A percentile compares a stretch with the other conserved stretches of the same genome.
Evolutionary conservation across 768 basidiomycete species (phyloP).

Genomic region (Termitomyces sp.): DNA sequence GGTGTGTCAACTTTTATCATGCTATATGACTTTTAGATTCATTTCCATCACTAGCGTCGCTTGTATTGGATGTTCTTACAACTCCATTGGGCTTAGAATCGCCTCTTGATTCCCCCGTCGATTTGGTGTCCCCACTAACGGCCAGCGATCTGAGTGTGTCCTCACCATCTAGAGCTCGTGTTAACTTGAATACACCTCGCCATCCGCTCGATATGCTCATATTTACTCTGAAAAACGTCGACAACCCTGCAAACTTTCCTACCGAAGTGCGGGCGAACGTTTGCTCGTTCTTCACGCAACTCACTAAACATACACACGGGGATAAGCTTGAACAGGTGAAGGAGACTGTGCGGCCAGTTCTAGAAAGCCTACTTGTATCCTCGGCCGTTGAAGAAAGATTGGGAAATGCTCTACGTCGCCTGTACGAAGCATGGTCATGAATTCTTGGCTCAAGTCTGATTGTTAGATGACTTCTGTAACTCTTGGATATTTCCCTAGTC

Average conservation of each 20-base stretch:
- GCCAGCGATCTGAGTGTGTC: constrained; percentile 43
- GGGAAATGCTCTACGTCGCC: constrained; percentile 31
- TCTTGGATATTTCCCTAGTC: background rate
- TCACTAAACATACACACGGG: constrained; percentile 48
- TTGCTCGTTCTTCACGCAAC: constrained; percentile 65
- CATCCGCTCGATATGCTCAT: constrained; percentile 68
- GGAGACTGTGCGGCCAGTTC: constrained; percentile 40
- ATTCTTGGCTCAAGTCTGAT: background rate
- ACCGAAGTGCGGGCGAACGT: constrained; percentile 74
- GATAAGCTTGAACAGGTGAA: constrained; percentile 47
- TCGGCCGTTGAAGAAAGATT: constrained; percentile 40
- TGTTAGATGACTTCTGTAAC: background rate
- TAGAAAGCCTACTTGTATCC: constrained; percentile 45
- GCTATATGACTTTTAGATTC: background rate
- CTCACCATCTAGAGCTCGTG: constrained; percentile 31
- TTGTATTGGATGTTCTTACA: constrained; percentile 59
- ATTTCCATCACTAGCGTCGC: constrained; percentile 38
- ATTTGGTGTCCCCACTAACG: constrained; percentile 32
- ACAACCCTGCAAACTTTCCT: constrained; percentile 55
- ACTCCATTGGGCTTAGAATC: constrained; percentile 41
- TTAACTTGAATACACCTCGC: constrained; percentile 38
- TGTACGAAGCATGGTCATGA: constrained; percentile 37
- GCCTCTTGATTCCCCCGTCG: constrained; percentile 25
- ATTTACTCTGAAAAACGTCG: constrained; percentile 52
- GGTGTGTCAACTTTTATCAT: constrained; percentile 39